phyloP scores from a whole-genome alignment of 2,329 filamentous ascomycete species.

The Neoscytalidium dimidiatum region DNA sequence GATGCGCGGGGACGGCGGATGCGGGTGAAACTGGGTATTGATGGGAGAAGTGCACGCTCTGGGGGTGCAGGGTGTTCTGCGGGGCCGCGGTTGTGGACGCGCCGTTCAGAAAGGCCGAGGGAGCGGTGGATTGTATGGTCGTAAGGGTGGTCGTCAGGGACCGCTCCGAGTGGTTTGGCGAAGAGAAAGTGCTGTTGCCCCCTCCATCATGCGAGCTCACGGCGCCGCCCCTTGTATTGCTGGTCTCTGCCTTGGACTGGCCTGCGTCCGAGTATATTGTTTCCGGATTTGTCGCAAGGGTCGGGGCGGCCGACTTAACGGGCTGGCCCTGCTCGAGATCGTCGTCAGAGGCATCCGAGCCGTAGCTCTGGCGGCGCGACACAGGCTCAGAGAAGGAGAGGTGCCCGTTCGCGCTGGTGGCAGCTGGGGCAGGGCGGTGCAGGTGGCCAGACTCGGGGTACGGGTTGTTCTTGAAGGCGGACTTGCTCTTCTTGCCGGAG shows the following conservation, averaged over 20 bases:
- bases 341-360: constrained; percentile 57
- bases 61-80: constrained; percentile 34
- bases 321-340: constrained; percentile 49
- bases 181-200: constrained; percentile 74
- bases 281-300: constrained; percentile 81
- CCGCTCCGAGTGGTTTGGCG: constrained; percentile 76
- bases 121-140: constrained; percentile 76
- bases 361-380: constrained; percentile 50
- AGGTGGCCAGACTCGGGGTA: constrained; percentile 77
- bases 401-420: constrained; percentile 47
- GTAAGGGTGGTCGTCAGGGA: constrained; percentile 83
- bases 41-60: constrained; percentile 57
- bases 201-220: constrained; percentile 61
- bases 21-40: constrained; percentile 62
- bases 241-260: constrained; percentile 80
- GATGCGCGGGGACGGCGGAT: constrained; percentile 72
- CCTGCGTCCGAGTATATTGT: constrained; percentile 72
- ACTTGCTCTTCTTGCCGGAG: constrained; percentile 43
- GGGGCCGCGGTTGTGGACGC: constrained; percentile 28
- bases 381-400: constrained; percentile 54
- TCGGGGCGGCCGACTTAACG: constrained; percentile 74
- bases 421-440: constrained; percentile 54
- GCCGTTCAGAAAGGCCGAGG: constrained; percentile 51
- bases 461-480: constrained; percentile 78
- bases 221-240: constrained; percentile 63